phyloP scores from a whole-genome alignment of 2,329 filamentous ascomycete species.

The Tolypocladium amazonense region DNA sequence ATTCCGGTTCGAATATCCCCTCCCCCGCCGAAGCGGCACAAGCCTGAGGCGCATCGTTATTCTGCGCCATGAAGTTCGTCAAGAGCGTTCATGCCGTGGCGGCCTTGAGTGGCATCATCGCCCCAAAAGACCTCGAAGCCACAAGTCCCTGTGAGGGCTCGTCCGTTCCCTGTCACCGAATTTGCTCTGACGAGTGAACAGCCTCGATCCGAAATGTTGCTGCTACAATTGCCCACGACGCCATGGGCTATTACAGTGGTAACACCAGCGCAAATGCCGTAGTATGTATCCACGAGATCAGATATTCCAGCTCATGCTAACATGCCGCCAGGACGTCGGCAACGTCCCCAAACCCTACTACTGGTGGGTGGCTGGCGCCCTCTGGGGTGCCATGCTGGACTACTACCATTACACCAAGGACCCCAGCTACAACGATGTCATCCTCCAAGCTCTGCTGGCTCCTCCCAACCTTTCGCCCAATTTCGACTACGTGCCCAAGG shows the following conservation, averaged over 20 bases:
- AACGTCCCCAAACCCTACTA: conserved; percentile 58
- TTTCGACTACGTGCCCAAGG: conserved; percentile 48
- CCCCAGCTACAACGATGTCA: conserved; percentile 46
- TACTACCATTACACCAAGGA: conserved; percentile 60
- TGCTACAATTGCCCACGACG: conserved; percentile 46
- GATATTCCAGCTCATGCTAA: not conserved
- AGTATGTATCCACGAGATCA: conserved; percentile 16
- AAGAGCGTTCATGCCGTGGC: conserved; percentile 13
- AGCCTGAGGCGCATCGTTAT: not conserved
- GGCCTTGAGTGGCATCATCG: conserved; percentile 13
- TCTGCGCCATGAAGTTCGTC: conserved; percentile 13
- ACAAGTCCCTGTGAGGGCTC: conserved; percentile 19
- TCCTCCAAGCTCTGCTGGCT: conserved; percentile 47
- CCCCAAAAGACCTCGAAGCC: conserved; percentile 29
- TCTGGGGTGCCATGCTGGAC: conserved; percentile 59
- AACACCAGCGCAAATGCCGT: conserved; percentile 38
- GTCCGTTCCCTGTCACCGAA: not conserved
- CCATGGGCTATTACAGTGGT: conserved; percentile 56
- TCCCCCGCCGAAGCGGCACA: not conserved
- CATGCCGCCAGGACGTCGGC: conserved; percentile 35
- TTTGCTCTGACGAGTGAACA: conserved; percentile 20
- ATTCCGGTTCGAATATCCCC: too few relatives aligned
- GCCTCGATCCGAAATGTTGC: conserved; percentile 53
- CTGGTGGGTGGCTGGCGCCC: conserved; percentile 56
- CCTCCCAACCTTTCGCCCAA: conserved; percentile 44